Base-by-base conservation (phyloP, 2,329 filamentous ascomycete species). In the Fusarium multiceps region DNA sequence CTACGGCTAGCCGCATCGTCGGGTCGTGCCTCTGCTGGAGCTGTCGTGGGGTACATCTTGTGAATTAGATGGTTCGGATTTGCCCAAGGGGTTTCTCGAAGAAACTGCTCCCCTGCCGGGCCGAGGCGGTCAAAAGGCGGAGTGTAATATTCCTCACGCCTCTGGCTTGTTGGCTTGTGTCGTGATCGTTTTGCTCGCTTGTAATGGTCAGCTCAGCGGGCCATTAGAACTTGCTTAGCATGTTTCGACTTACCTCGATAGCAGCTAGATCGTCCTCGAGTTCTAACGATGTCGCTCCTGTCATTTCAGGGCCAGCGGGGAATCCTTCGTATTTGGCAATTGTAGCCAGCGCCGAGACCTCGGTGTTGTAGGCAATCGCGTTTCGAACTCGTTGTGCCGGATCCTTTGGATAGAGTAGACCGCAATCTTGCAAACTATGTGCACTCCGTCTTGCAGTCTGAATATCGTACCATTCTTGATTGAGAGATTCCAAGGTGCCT, bases 241-340 rank as follows among this genome's bases (percentile, higher is more conserved):
- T 61, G 46, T 48, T 40, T 68, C 47, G 50, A 74, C 78, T 58
- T 78, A 98, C 94, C 76, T 92, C 91, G 85, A 99, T 98, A 72
- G 92, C 92, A 78, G 92, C 90, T 69, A 98, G 84, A 81, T 99
- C 96, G 51, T 95, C 91, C 58, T 97, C 93, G 48, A 96, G 81
- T 76, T 98, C 93, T 13, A 87, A 84, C 23, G 87, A 80, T 40
- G 91, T 90, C 27, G 93, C 92, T 43, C 92, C 87, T 61, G 85
- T 85, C 80, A 99, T 91, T 34, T 92, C 87, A 21, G 96, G 96
- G n/a, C 94, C 96, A 32, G 95, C 94, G 37, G 96, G 96, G 81
- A 99, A 99, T 25, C 96, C 96, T 75, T 97, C 90, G 78, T 98
- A 94, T 81, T 98, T 98, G 37, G 95, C 94, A 54, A 98, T 86